A percentile compares a stretch with the other conserved stretches of the same genome.
phyloP scores from a whole-genome alignment of 1,284 basidiomycete species.

The Schizopora paradoxa region DNA sequence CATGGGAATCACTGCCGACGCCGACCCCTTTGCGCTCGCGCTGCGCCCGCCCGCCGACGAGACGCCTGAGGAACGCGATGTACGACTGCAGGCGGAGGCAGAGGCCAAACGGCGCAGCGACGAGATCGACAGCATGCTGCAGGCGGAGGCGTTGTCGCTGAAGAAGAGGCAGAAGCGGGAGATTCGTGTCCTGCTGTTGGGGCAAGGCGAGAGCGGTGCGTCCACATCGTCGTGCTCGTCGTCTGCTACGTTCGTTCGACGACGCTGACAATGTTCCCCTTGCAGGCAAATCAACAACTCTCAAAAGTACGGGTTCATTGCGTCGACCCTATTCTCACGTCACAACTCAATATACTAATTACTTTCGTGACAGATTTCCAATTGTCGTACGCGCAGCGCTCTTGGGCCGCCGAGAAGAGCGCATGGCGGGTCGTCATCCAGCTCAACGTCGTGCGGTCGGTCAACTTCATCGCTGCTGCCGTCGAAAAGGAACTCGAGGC shows the following conservation, averaged over 20 bases:
- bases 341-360: neutral
- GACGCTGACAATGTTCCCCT: neutral
- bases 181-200: conserved; percentile 57
- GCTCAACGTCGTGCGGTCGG: conserved; percentile 67
- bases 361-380: conserved; percentile 53
- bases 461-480: conserved; percentile 52
- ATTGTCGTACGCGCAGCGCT: conserved; percentile 55
- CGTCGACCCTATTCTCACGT: conserved; percentile 2
- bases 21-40: conserved; percentile 54
- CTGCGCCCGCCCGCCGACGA: conserved; percentile 58
- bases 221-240: conserved; percentile 15
- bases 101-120: conserved; percentile 57
- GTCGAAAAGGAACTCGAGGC: conserved; percentile 49
- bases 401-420: conserved; percentile 62
- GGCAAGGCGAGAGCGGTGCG: conserved; percentile 69
- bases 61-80: conserved; percentile 43
- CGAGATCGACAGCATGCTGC: conserved; percentile 63
- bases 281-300: conserved; percentile 46
- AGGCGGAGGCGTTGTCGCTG: conserved; percentile 44
- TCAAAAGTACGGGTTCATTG: conserved; percentile 38
- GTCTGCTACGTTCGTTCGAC: too few species aligned
- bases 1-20: too few species aligned
- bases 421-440: conserved; percentile 73
- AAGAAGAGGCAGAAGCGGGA: conserved; percentile 50
- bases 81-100: conserved; percentile 49